Evolutionary conservation across 441 rosid species (phyloP).

Genomic region (Omphalea diandra): DNA sequence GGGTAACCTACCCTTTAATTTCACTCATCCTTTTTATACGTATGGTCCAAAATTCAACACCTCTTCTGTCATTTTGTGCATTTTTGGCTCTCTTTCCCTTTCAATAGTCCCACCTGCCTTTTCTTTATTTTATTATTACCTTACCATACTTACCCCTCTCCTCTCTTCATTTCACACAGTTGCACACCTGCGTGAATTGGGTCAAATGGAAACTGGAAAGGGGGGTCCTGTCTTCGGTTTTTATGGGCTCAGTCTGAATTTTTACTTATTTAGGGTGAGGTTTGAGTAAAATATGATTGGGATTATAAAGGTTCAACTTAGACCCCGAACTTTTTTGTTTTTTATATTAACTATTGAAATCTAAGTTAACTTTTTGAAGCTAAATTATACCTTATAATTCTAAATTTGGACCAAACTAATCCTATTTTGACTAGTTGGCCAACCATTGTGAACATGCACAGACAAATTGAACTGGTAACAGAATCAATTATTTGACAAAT

Average conservation of each 20-base stretch:
- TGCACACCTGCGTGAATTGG: too few relatives aligned
- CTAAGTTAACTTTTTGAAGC: too few relatives aligned
- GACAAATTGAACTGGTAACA: too few relatives aligned
- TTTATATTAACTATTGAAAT: too few relatives aligned
- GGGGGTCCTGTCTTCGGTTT: background rate
- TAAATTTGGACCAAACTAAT: too few relatives aligned
- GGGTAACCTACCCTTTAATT: slow-evolving; percentile 6
- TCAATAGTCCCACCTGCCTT: background rate
- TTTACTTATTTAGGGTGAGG: background rate
- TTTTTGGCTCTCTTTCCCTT: slow-evolving; percentile 11
- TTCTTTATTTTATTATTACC: background rate
- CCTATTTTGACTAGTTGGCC: too few relatives aligned
- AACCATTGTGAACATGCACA: too few relatives aligned
- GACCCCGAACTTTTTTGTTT: background rate
- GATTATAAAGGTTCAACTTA: background rate
- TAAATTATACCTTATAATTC: too few relatives aligned
- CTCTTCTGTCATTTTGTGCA: slow-evolving; percentile 3
- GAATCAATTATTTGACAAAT: too few relatives aligned
- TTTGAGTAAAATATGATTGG: background rate
- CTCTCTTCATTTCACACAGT: background rate
- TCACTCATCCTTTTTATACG: background rate
- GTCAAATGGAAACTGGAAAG: background rate
- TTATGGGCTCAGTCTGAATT: background rate
- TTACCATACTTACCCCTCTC: background rate
- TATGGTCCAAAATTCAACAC: slow-evolving; percentile 19